phyloP scores from a whole-genome alignment of 2,329 filamentous ascomycete species.

The Aspergillus luchuensis region DNA sequence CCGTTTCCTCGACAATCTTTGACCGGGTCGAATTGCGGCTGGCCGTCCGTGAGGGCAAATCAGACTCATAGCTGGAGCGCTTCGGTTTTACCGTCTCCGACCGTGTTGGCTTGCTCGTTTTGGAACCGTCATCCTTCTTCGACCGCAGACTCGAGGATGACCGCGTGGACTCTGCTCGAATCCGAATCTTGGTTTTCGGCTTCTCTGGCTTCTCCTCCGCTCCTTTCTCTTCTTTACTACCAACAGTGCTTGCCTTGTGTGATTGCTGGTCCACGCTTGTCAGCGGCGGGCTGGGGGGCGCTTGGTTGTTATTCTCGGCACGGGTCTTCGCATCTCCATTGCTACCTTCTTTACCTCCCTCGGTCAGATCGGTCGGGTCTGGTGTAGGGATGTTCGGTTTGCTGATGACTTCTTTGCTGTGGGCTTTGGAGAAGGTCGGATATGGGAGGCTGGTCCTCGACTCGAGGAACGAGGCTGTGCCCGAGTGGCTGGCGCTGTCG shows the following conservation, averaged over 20 bases:
- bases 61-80: constrained; percentile 36
- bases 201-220: constrained; percentile 38
- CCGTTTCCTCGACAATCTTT: constrained; percentile 34
- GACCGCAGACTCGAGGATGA: constrained; percentile 47
- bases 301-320: constrained; percentile 35
- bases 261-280: constrained; percentile 47
- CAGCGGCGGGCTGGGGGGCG: constrained; percentile 52
- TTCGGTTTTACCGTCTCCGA: constrained; percentile 44
- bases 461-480: constrained; percentile 44
- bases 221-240: constrained; percentile 34
- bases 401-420: constrained; percentile 82
- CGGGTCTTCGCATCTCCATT: constrained; percentile 28
- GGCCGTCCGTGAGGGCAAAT: constrained; percentile 37
- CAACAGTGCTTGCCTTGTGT: constrained; percentile 38
- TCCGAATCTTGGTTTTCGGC: constrained; percentile 39
- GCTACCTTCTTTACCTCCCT: constrained; percentile 46
- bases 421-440: constrained; percentile 82
- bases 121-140: constrained; percentile 42
- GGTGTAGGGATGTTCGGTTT: constrained; percentile 60
- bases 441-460: constrained; percentile 65
- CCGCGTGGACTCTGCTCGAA: constrained; percentile 41
- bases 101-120: constrained; percentile 38
- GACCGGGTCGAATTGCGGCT: constrained; percentile 40
- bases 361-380: constrained; percentile 69
- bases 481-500: constrained; percentile 38